Percentiles rank a stretch among this genome's conserved stretches.
These are phyloP conservation scores for Nematocida major DNA, from an alignment of 371 early-diverging fungal genomes.

Conservation along the genomic window DNA sequence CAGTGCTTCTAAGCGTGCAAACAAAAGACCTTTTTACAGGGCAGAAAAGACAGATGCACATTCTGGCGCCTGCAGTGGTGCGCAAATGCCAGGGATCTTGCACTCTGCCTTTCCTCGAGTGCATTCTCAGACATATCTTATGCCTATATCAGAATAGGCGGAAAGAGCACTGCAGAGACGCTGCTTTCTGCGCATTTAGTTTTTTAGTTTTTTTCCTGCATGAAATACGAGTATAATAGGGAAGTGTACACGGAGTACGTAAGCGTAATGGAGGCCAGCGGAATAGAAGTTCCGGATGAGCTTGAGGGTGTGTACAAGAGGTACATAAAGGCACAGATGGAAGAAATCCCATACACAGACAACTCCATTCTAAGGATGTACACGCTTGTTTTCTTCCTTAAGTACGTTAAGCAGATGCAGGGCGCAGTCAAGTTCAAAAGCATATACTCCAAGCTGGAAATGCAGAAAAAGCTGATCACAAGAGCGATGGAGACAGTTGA, in stretches of 20 bases:
- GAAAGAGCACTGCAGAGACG: too few species aligned
- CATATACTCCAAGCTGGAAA: conserved; percentile 36
- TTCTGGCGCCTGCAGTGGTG: too few species aligned
- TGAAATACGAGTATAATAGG: not conserved
- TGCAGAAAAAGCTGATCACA: conserved; percentile 33
- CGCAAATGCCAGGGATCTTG: too few species aligned
- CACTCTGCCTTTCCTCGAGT: too few species aligned
- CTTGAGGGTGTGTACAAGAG: conserved; percentile 17
- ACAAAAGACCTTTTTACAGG: too few species aligned
- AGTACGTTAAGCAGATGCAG: conserved; percentile 38
- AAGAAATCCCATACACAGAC: conserved; percentile 18
- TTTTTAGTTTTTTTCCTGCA: too few species aligned
- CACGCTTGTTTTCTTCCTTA: conserved; percentile 34
- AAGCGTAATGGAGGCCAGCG: not conserved
- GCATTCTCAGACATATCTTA: too few species aligned
- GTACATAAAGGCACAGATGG: conserved; percentile 26
- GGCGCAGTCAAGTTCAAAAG: conserved; percentile 19
- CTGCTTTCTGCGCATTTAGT: too few species aligned
- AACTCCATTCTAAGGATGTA: conserved; percentile 24
- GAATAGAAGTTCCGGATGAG: not conserved
- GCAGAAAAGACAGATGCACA: too few species aligned
- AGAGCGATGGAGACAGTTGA: conserved; percentile 26
- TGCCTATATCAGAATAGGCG: too few species aligned
- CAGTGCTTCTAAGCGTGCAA: too few species aligned
- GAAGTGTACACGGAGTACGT: conserved; percentile 33